Base-by-base conservation (phyloP, 1,139 yeast genomes). In the Taphrina betulina region DNA sequence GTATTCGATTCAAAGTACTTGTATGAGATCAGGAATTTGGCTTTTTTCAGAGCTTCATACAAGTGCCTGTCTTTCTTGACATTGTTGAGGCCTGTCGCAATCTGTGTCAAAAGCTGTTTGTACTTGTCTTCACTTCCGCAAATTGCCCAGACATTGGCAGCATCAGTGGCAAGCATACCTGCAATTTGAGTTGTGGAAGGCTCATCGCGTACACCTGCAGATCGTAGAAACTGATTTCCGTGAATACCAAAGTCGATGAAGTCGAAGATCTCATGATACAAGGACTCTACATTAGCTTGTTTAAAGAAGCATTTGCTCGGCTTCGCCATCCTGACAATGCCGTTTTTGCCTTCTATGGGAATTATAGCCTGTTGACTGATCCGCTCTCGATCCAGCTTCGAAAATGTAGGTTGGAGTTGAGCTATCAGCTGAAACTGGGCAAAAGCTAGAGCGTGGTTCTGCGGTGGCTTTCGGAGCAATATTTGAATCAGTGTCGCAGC, bases 131-230 rank as follows among this genome's bases (percentile, higher is more conserved):
- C 57, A 1, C 66, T 58, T 2, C 65, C 65, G 3, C 69, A 66
- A 41, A 67, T 59, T 10, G 62, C 59, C 54, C 63, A 68, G 59
- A 71, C 69, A 2, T 61, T 55, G 14, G 50, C 42, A 0, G 76
- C 75, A 20, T 68, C 63, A 2, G 62, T 60, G 2, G 67, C 67
- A 8, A 68, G 63, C 22, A 64, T 60, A 12, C 61, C 59, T 1
- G 70, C 71, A 20, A 72, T 61, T 53, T 72, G 74, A 2, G 60
- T 35, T 3, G 68, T 60, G 14, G 64, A 64, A 0, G 76, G 76
- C 34, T 65, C 62, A 22, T 67, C 66, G 8, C 72, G 60, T 3
- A 71, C 71, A 1, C 76, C 75, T 8, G 71, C 61, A 12, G 59
- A 57, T 5, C 60, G 60, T 41, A 72, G 60, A 59, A 72, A 72